Conservation (phyloP, 2,329 filamentous ascomycete genomes). For the Phialemoniopsis sp. region DNA sequence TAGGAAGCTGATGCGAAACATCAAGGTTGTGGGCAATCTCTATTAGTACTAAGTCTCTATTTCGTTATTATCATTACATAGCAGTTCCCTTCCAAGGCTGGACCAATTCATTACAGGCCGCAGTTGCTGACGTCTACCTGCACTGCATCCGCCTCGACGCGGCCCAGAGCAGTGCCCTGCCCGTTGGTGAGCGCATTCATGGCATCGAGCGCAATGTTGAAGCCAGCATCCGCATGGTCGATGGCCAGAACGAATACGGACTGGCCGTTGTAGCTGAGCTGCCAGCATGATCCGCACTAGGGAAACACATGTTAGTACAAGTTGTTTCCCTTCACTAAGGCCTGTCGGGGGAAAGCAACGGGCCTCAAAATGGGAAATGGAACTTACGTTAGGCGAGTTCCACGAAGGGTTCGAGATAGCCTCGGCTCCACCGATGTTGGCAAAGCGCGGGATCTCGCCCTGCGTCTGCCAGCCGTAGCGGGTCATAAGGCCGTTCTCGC, state of each 20-base stretch:
- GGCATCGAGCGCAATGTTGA: slow-evolving; percentile 57
- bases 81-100: too few species aligned
- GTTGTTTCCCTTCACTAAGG: background rate
- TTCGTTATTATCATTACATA: too few species aligned
- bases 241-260: slow-evolving; percentile 78
- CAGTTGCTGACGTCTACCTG: slow-evolving; percentile 41
- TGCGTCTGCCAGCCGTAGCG: slow-evolving; percentile 56
- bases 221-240: slow-evolving; percentile 88
- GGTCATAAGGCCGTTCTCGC: slow-evolving; percentile 61
- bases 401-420: slow-evolving; percentile 40
- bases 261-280: slow-evolving; percentile 44
- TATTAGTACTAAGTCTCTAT: too few species aligned
- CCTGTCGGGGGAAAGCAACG: background rate
- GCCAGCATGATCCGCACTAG: slow-evolving; percentile 57
- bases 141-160: slow-evolving; percentile 42
- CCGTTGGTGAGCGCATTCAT: slow-evolving; percentile 52
- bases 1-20: too few species aligned
- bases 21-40: too few species aligned
- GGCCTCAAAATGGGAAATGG: background rate
- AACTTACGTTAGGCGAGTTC: slow-evolving; percentile 41
- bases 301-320: background rate
- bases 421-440: slow-evolving; percentile 50
- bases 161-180: slow-evolving; percentile 44
- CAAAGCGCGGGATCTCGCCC: slow-evolving; percentile 44
- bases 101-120: slow-evolving; percentile 13